Evolutionary conservation across 768 basidiomycete genomes (phyloP).

Genomic region (Ramaria sp.): DNA sequence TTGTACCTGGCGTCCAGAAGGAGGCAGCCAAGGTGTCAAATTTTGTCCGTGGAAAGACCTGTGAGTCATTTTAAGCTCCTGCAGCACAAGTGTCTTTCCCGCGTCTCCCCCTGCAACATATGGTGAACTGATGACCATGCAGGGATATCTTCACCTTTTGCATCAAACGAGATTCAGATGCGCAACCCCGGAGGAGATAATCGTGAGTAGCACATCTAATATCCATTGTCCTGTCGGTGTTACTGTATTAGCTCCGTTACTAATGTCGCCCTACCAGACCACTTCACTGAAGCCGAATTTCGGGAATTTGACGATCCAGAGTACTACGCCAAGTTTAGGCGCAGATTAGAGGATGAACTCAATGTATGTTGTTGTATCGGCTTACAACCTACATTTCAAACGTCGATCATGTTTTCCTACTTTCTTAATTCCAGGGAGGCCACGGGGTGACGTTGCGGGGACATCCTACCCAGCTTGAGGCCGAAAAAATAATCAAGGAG

Average conservation of each 20-base stretch:
- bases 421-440: conserved; percentile 21
- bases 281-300: conserved; percentile 41
- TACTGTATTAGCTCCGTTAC: no score
- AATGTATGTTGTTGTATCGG: conserved; percentile 27
- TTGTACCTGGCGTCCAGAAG: conserved; percentile 46
- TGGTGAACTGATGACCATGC: not conserved
- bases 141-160: conserved; percentile 11
- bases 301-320: conserved; percentile 35
- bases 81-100: not conserved
- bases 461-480: conserved; percentile 26
- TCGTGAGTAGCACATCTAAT: conserved; percentile 21
- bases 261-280: conserved; percentile 21
- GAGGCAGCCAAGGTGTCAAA: conserved; percentile 37
- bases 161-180: conserved; percentile 23
- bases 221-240: not conserved
- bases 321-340: conserved; percentile 38
- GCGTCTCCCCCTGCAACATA: not conserved
- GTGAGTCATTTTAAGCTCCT: conserved; percentile 13
- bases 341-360: conserved; percentile 34
- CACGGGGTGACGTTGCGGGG: conserved; percentile 32
- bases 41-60: conserved; percentile 50
- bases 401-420: no score
- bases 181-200: conserved; percentile 28
- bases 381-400: not conserved
- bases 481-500: conserved; percentile 26